These are phyloP conservation scores for Teratosphaeria destructans DNA, from an alignment of 2,329 filamentous ascomycete species.

Conservation along the genomic window DNA sequence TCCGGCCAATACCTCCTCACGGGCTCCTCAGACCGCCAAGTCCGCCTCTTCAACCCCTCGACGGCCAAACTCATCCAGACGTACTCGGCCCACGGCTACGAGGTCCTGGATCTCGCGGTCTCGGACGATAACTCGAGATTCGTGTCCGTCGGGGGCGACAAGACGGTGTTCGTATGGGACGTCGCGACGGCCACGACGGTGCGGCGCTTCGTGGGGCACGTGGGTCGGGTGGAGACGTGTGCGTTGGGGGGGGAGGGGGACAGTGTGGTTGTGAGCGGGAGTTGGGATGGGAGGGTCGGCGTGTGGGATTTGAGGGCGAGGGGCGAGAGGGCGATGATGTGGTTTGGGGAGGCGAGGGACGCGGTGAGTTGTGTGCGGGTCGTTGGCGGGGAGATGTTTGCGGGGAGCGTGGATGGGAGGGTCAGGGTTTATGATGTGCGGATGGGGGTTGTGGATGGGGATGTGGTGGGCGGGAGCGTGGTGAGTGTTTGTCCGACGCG, in stretches of 20 bases:
- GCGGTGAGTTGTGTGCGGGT: slow-evolving; percentile 43
- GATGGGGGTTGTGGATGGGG: slow-evolving; percentile 58
- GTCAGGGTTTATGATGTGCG: slow-evolving; percentile 74
- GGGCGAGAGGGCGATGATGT: slow-evolving; percentile 57
- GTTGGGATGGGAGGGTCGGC: slow-evolving; percentile 65
- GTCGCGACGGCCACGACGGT: slow-evolving; percentile 70
- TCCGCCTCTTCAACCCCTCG: slow-evolving; percentile 74
- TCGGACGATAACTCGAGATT: slow-evolving; percentile 70
- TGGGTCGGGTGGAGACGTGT: slow-evolving; percentile 67
- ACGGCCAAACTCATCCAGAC: slow-evolving; percentile 60
- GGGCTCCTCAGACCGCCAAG: slow-evolving; percentile 71
- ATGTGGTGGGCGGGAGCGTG: slow-evolving; percentile 50
- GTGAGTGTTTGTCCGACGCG: slow-evolving; percentile 62
- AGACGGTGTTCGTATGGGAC: slow-evolving; percentile 89
- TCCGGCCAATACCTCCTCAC: slow-evolving; percentile 57
- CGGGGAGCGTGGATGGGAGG: slow-evolving; percentile 74
- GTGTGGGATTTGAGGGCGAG: slow-evolving; percentile 59
- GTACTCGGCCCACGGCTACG: slow-evolving; percentile 84
- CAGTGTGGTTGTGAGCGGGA: slow-evolving; percentile 59
- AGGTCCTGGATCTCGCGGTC: slow-evolving; percentile 73
- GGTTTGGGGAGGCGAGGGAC: slow-evolving; percentile 62
- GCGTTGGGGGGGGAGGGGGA: slow-evolving; percentile 69
- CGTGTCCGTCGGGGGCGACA: slow-evolving; percentile 79
- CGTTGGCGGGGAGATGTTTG: slow-evolving; percentile 46
- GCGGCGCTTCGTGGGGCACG: slow-evolving; percentile 56